Evolutionary conservation across 768 basidiomycete species (phyloP), one percentile per base, ranked within the genome.

Genomic region (Sutorius australiensis): DNA sequence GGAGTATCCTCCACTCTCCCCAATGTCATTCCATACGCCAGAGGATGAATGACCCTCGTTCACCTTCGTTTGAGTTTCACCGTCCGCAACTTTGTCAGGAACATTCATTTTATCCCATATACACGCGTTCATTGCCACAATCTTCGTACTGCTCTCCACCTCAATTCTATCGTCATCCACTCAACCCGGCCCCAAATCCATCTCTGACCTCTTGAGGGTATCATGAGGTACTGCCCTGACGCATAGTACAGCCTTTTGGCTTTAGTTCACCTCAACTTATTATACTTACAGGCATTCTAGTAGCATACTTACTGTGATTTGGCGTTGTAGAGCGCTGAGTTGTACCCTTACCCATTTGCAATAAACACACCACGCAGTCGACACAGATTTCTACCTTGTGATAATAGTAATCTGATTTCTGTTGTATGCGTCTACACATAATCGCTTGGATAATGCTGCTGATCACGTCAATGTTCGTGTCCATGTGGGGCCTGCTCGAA

Each of bases 401-500:
- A 31, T 33, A 54, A 54, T 49, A 41, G 40, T 54, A 54, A 43
- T 42, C 28, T 47, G 44, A 34, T 54, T 40, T 51, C 43, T 54
- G 52, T 32, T 34, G 52, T 56, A 54, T 55, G 31, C 51, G 39
- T 53, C 54, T 58, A 64, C 54, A 45, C 10, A 32, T 49, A 24
- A 17, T 31, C 9, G n/a, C 28, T 40, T 43, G 51, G 45, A 38
- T 39, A 37, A 17, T 8, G n/a, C 37, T 17, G 1, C 40, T 50
- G 21, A 41, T 21, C 41, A 34, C 6, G 3, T 61, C 44, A 70
- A 70, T 77, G 65, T 47, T 57, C 69, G 75, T 89, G 85, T 59
- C 63, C 73, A 50, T 90, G 86, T 38, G 80, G 87, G 19, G 80
- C 84, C 70, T 93, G 91, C 70, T 95, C 88, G 66, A 92, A 97